Percentiles rank a stretch among this genome's conserved stretches.
These are phyloP conservation scores for Geotrichum candidum DNA, from an alignment of 1,139 yeast genomes.

Conservation along the genomic window DNA sequence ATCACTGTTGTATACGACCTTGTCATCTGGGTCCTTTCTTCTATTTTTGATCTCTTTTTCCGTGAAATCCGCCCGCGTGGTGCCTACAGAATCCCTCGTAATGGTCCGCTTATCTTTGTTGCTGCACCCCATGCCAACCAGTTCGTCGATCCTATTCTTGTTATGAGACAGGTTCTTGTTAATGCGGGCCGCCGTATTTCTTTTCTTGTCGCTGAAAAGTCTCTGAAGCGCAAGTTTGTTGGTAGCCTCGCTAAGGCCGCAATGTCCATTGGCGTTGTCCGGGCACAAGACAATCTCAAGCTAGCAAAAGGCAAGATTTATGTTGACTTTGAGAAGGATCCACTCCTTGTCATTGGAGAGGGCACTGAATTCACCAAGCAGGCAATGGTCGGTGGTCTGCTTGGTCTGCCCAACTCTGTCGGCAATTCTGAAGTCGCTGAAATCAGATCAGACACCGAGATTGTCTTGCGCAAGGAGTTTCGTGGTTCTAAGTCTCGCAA, in stretches of 20 bases:
- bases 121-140: constrained; percentile 98
- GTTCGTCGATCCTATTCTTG: constrained; percentile 83
- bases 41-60: constrained; percentile 59
- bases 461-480: constrained; percentile 68
- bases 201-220: constrained; percentile 80
- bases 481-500: constrained; percentile 45
- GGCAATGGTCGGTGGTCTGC: constrained; percentile 59
- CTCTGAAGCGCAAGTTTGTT: constrained; percentile 60
- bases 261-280: constrained; percentile 78
- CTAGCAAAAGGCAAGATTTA: constrained; percentile 58
- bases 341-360: constrained; percentile 52
- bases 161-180: constrained; percentile 73
- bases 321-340: constrained; percentile 39
- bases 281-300: constrained; percentile 80
- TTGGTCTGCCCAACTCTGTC: constrained; percentile 72
- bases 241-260: constrained; percentile 74
- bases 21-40: constrained; percentile 34
- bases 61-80: constrained; percentile 88
- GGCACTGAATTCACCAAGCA: constrained; percentile 65
- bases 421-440: constrained; percentile 72
- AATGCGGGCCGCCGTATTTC: constrained; percentile 72
- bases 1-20: constrained; percentile 34
- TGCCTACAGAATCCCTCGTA: constrained; percentile 75
- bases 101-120: constrained; percentile 87
- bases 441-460: constrained; percentile 67